Percentiles rank a stretch among this genome's conserved stretches.
phyloP scores from a whole-genome alignment of 805 yeast genomes.

The Tetrapisispora phaffii region DNA sequence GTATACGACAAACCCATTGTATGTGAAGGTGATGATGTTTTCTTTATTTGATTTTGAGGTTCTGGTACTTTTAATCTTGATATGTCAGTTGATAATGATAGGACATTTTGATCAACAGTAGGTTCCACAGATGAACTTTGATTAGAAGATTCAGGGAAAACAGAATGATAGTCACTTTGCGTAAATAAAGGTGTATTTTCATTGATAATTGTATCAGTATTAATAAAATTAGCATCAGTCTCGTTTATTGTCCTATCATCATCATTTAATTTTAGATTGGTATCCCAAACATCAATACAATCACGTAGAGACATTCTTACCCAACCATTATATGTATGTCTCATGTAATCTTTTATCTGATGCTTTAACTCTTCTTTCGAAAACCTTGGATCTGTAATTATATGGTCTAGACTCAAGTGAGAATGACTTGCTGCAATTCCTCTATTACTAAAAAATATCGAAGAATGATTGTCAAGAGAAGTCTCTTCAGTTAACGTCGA shows the following conservation, averaged over 20 bases:
- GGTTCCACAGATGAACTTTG: background rate
- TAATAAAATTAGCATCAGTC: background rate
- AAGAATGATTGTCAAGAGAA: background rate
- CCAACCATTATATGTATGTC: conserved; percentile 21
- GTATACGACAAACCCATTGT: background rate
- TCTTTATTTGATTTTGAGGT: background rate
- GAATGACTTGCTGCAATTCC: conserved; percentile 1
- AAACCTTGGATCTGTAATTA: background rate
- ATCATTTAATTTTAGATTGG: background rate
- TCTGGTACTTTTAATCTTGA: background rate
- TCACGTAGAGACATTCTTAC: conserved; percentile 20
- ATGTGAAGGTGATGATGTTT: background rate
- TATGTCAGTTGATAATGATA: too few species aligned
- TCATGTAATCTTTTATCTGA: conserved; percentile 17
- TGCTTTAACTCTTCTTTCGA: conserved; percentile 4
- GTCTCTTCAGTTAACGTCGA: background rate
- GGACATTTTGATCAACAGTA: background rate
- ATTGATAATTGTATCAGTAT: background rate
- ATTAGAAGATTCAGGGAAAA: background rate
- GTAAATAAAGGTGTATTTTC: background rate
- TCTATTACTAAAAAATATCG: background rate
- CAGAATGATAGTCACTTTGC: background rate
- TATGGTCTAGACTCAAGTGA: background rate
- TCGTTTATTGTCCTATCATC: background rate
- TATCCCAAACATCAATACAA: conserved; percentile 25